A percentile compares a stretch with the other conserved stretches of the same genome.
phyloP scores from a whole-genome alignment of 164 flowering plant genomes.

The Annona squamosa region DNA sequence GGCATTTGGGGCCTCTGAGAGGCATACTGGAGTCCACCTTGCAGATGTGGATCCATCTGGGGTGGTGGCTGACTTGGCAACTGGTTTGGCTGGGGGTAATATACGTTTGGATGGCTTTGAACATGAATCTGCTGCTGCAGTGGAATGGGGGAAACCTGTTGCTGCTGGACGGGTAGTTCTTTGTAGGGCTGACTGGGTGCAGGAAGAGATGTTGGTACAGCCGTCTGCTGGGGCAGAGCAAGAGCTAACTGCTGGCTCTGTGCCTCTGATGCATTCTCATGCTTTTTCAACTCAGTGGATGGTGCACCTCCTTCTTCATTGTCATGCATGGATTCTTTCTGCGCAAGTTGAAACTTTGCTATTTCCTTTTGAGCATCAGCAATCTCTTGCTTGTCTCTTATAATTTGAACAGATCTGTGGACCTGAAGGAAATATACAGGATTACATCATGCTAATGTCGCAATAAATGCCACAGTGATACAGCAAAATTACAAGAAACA shows the following conservation, averaged over 20 bases:
- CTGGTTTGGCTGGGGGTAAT: constrained; percentile 48
- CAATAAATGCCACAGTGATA: no score
- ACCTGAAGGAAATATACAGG: constrained; percentile 40
- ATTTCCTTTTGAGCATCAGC: constrained; percentile 90
- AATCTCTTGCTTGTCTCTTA: constrained; percentile 94
- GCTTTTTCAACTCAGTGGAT: constrained; percentile 32
- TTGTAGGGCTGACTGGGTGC: constrained; percentile 12
- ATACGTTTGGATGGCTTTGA: constrained; percentile 42
- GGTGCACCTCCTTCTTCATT: constrained; percentile 37
- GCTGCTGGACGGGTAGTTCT: constrained; percentile 23
- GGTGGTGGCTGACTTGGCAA: constrained; percentile 33
- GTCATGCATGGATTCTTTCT: constrained; percentile 40
- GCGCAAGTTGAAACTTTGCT: constrained; percentile 80
- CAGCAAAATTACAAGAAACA: not conserved
- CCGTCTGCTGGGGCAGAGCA: constrained; percentile 63
- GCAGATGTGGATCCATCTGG: constrained; percentile 42
- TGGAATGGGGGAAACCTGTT: constrained; percentile 33
- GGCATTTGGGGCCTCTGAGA: constrained; percentile 41
- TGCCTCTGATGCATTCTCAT: constrained; percentile 41
- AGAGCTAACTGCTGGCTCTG: constrained; percentile 76
- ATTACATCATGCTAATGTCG: not conserved
- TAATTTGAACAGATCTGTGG: constrained; percentile 80
- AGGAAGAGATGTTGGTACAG: constrained; percentile 32
- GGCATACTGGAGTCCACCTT: constrained; percentile 45
- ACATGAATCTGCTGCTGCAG: constrained; percentile 35